A percentile compares a stretch with the other conserved stretches of the same genome.
phyloP scores from a whole-genome alignment of 208 protist species.

The Plasmodiophora brassicae region DNA sequence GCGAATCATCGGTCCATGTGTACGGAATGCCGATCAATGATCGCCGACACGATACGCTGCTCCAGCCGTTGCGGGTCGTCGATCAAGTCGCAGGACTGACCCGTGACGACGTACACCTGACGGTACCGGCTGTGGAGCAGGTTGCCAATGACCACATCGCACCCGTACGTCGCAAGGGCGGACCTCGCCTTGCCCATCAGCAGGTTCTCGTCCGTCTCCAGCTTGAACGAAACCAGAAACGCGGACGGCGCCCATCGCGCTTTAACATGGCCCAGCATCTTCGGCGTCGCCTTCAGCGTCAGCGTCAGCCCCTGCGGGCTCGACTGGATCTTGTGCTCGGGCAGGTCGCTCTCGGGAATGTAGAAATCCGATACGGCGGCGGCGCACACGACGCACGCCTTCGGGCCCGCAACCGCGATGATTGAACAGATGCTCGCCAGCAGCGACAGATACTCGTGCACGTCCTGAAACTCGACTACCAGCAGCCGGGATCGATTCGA shows the following conservation, averaged over 20 bases:
- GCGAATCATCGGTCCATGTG: too few relatives aligned
- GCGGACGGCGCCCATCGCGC: slow-evolving; percentile 49
- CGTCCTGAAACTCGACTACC: slow-evolving; percentile 39
- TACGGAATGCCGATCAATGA: too few relatives aligned
- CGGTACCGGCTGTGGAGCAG: neutral
- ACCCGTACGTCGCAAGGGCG: slow-evolving; percentile 28
- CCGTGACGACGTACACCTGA: neutral
- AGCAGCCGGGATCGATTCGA: slow-evolving; percentile 24
- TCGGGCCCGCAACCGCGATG: neutral
- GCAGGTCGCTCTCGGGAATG: slow-evolving; percentile 40
- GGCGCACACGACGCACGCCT: slow-evolving; percentile 45
- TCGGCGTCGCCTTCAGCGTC: slow-evolving; percentile 47
- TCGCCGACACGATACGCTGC: too few relatives aligned
- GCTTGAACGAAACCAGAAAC: slow-evolving; percentile 56
- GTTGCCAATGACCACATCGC: slow-evolving; percentile 42
- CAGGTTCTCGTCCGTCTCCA: slow-evolving; percentile 53
- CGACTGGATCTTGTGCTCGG: slow-evolving; percentile 54
- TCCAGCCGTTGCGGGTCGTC: too few relatives aligned
- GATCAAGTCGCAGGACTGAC: too few relatives aligned
- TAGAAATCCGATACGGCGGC: slow-evolving; percentile 57
- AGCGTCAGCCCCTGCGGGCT: slow-evolving; percentile 10
- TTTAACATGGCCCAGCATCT: slow-evolving; percentile 47
- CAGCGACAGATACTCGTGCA: slow-evolving; percentile 51
- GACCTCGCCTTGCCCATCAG: slow-evolving; percentile 41
- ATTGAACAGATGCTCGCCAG: neutral